Percentiles rank a stretch among this genome's conserved stretches.
Evolutionary conservation across 2,329 filamentous ascomycete genomes (phyloP).

Genomic region (Erysiphe pulchra): DNA sequence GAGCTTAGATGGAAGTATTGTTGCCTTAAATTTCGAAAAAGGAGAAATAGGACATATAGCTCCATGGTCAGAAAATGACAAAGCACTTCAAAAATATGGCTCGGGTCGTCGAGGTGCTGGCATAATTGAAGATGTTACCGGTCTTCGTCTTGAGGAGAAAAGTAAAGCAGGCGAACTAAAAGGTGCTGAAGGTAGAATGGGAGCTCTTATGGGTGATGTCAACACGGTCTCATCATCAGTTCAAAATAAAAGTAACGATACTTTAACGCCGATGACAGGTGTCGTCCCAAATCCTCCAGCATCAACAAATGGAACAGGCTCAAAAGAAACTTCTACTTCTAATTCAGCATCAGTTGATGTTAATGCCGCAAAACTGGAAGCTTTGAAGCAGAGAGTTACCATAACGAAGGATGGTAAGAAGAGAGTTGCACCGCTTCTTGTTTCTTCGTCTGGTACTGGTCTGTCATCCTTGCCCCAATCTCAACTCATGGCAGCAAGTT

Average conservation of each 20-base stretch:
- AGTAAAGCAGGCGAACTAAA: conserved; percentile 79
- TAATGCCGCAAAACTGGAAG: conserved; percentile 32
- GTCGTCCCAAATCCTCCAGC: conserved; percentile 4
- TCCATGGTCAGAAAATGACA: conserved; percentile 69
- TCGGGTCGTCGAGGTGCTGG: conserved; percentile 69
- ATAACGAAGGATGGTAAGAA: conserved; percentile 96
- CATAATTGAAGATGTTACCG: conserved; percentile 78
- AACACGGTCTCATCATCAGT: conserved; percentile 14
- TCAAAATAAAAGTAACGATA: conserved; percentile 11
- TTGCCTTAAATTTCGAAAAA: conserved; percentile 56
- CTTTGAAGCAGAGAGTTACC: conserved; percentile 73
- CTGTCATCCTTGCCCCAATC: conserved; percentile 76
- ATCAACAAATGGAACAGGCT: conserved; percentile 7
- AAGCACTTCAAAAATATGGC: conserved; percentile 77
- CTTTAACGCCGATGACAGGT: conserved; percentile 6
- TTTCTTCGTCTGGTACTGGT: conserved; percentile 68
- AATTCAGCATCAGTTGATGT: conserved; percentile 19
- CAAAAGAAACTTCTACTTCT: conserved; percentile 15
- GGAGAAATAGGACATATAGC: conserved; percentile 81
- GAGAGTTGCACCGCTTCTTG: conserved; percentile 70
- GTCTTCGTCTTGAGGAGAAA: conserved; percentile 62
- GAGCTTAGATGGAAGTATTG: conserved; percentile 71
- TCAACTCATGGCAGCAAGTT: conserved; percentile 55
- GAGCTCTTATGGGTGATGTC: conserved; percentile 84
- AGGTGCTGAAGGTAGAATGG: conserved; percentile 85